Evolutionary conservation across 192 early-diverging fungal genomes (phyloP).

Genomic region (Entrophospora sp.): DNA sequence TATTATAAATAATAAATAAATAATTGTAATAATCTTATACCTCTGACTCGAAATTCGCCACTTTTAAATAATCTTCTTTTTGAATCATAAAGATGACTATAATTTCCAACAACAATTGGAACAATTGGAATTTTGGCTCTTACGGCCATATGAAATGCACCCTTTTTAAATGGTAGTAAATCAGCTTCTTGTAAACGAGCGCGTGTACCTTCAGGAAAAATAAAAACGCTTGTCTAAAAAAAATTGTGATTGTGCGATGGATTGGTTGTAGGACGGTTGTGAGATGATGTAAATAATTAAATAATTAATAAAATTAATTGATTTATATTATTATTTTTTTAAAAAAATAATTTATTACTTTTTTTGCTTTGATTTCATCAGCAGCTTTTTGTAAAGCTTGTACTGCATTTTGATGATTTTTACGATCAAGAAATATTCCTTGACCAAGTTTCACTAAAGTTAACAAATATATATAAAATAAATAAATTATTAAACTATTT

Average conservation of each 20-base stretch:
- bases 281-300: too few relatives aligned
- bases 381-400: constrained; percentile 68
- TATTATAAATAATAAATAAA: too few relatives aligned
- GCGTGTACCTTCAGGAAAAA: constrained; percentile 90
- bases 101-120: constrained; percentile 72
- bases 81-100: constrained; percentile 48
- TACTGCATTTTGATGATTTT: constrained; percentile 67
- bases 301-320: too few relatives aligned
- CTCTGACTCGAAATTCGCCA: constrained; percentile 44
- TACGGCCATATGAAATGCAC: constrained; percentile 87
- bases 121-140: constrained; percentile 77
- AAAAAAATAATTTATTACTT: too few relatives aligned
- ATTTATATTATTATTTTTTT: too few relatives aligned
- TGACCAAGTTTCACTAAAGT: too few relatives aligned
- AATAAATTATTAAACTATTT: too few relatives aligned
- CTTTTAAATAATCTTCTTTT: constrained; percentile 39
- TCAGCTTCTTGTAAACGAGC: constrained; percentile 55
- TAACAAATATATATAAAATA: too few relatives aligned
- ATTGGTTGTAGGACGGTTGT: too few relatives aligned
- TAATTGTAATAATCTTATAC: too few relatives aligned
- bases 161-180: constrained; percentile 91
- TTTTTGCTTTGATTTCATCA: constrained; percentile 60
- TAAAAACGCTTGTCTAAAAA: too few relatives aligned
- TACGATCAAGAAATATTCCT: constrained; percentile 81
- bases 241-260: too few relatives aligned